Evolutionary conservation across 2,329 filamentous ascomycete species (phyloP).

Genomic region (Biscogniauxia mediterranea): DNA sequence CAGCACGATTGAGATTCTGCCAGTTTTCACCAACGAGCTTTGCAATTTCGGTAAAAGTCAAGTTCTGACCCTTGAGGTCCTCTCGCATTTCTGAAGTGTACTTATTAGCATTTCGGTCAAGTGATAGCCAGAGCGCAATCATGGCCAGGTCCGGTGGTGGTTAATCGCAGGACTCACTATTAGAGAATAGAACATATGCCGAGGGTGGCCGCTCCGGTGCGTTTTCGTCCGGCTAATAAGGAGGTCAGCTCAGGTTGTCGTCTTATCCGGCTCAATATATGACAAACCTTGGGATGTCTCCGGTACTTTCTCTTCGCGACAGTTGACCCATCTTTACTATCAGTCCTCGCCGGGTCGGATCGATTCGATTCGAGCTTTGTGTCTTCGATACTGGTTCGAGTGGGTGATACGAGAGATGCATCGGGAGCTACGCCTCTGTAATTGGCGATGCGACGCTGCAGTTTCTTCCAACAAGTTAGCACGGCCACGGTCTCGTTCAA

Average conservation of each 20-base stretch:
- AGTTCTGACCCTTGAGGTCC: constrained; percentile 69
- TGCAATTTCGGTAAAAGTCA: constrained; percentile 81
- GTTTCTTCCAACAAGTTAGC: constrained; percentile 53
- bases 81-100: constrained; percentile 65
- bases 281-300: constrained; percentile 68
- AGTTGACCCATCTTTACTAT: constrained; percentile 43
- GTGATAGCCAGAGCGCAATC: not conserved
- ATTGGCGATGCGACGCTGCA: constrained; percentile 80
- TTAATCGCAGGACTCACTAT: constrained; percentile 55
- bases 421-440: constrained; percentile 61
- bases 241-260: constrained; percentile 10
- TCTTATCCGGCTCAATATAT: constrained; percentile 3
- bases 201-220: constrained; percentile 78
- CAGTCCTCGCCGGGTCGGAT: constrained; percentile 42
- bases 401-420: constrained; percentile 48
- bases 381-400: constrained; percentile 52
- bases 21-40: constrained; percentile 80
- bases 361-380: constrained; percentile 53
- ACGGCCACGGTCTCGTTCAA: not conserved
- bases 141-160: not conserved
- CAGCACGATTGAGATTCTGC: constrained; percentile 65
- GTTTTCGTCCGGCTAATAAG: constrained; percentile 66
- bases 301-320: constrained; percentile 71
- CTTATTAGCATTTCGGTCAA: constrained; percentile 5
- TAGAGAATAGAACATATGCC: constrained; percentile 83